Evolutionary conservation across 176 grass and related monocot species (phyloP), one percentile per base, ranked within the genome.

Genomic region (Luzula sylvatica): DNA sequence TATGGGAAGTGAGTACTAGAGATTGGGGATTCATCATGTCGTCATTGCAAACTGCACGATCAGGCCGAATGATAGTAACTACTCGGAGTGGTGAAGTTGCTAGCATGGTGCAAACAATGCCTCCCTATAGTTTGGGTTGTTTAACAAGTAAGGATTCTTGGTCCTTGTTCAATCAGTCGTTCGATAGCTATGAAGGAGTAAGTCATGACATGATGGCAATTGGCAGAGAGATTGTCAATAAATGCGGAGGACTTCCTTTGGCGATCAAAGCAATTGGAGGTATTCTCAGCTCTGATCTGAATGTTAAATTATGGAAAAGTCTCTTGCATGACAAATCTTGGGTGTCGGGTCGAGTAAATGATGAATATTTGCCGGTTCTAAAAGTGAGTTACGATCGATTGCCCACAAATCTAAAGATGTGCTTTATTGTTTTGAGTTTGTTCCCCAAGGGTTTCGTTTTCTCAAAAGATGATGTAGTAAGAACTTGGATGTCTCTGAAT

Each of bases 371-470:
- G n/a, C 75, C 74, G 7, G 58, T 71, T 41, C 64, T 78, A 4
- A 74, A 13, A 55, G 39, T 78, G 40, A 74, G 81, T 42, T 84
- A 75, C 58, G 43, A 75, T 42, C 64, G 50, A 7, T 20, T 84
- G 4, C 22, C 67, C 8, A 16, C 25, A 8, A 29, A 53, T 6
- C 61, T 84, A 39, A 66, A 78, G 28, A 38, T 24, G 4, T 28
- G 76, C 2, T 84, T 84, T 63, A 47, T 46, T 0, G 78, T 78
- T 1, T 74, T 68, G 69, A 54, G 69, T 41, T 7, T 62, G 23
- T 84, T 84, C 73, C 81, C 75, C 1, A 84, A 74, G 26, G 81
- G 81, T 35, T 70, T 65, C 20, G 46, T 5, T 0, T 84, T 84
- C 54, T 25, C 73, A 8, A 69, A 65, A 14, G 74, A 70, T 3